Percentiles rank a stretch among this genome's conserved stretches.
Evolutionary conservation across 306 rosid species (phyloP).

Genomic region (Trichosanthes cucumerina): DNA sequence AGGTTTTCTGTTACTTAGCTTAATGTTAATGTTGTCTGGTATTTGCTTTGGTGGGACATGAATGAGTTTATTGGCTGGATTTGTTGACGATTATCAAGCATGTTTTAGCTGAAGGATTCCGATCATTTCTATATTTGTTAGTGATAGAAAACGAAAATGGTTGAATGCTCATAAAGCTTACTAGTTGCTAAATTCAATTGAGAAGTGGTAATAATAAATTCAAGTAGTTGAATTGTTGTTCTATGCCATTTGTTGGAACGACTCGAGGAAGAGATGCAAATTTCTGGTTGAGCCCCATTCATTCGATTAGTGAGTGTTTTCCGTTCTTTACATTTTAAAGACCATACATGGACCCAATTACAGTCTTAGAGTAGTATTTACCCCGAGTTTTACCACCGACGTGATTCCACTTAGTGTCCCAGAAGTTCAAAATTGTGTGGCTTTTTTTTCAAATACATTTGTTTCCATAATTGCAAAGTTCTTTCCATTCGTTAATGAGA

Average conservation of each 20-base stretch:
- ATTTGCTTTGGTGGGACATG: neutral
- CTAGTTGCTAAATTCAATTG: neutral
- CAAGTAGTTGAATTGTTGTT: neutral
- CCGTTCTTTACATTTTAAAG: neutral
- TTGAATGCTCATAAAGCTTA: neutral
- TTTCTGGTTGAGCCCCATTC: neutral
- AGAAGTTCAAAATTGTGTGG: neutral
- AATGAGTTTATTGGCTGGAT: neutral
- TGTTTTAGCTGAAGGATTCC: neutral
- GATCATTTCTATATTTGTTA: neutral
- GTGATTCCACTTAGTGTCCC: neutral
- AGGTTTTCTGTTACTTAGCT: slow-evolving; percentile 25
- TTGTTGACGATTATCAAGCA: neutral
- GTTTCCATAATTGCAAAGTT: neutral
- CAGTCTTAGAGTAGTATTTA: neutral
- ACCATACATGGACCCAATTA: neutral
- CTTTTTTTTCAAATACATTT: neutral
- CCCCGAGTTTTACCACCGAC: neutral
- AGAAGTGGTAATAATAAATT: neutral
- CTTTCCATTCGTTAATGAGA: neutral
- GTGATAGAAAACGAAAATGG: neutral
- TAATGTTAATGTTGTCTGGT: neutral
- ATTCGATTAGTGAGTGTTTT: neutral
- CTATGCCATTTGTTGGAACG: neutral
- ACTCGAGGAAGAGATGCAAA: neutral